These are phyloP conservation scores for Wilcoxina mikolae DNA, from an alignment of 495 filamentous ascomycete species.

Conservation along the genomic window DNA sequence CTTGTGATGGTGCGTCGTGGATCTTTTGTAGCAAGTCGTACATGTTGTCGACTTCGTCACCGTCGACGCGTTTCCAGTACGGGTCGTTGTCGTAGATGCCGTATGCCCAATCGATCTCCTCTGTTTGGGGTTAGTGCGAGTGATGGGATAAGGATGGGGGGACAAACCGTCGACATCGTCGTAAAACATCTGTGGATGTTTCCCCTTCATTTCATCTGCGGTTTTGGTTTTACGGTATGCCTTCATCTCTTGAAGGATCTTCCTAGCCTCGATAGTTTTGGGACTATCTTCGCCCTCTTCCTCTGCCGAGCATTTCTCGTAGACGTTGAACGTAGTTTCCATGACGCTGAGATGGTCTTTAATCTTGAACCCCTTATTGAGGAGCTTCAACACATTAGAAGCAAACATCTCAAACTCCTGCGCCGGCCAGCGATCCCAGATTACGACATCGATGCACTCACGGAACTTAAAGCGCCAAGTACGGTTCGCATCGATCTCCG, in stretches of 20 bases:
- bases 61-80: not conserved
- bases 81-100: constrained; percentile 8
- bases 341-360: constrained; percentile 12
- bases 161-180: constrained; percentile 13
- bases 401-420: not conserved
- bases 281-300: constrained; percentile 9
- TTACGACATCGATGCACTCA: constrained; percentile 38
- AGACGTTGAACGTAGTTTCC: constrained; percentile 12
- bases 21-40: not conserved
- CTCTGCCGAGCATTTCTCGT: constrained; percentile 10
- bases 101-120: constrained; percentile 7
- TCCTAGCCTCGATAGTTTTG: constrained; percentile 8
- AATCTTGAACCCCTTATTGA: constrained; percentile 14
- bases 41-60: not conserved
- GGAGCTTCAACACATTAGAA: not conserved
- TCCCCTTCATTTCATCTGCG: constrained; percentile 2
- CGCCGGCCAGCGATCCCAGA: constrained; percentile 33
- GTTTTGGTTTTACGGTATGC: constrained; percentile 4
- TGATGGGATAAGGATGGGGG: too few species aligned
- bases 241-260: constrained; percentile 7
- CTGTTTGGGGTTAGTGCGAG: too few species aligned
- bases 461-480: constrained; percentile 37
- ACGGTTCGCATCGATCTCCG: constrained; percentile 30
- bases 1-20: not conserved
- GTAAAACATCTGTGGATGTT: constrained; percentile 4